A percentile compares a stretch with the other conserved stretches of the same genome.
These are phyloP conservation scores for Arabidopsis lyrata DNA, from an alignment of 441 rosid species.

Conservation along the genomic window DNA sequence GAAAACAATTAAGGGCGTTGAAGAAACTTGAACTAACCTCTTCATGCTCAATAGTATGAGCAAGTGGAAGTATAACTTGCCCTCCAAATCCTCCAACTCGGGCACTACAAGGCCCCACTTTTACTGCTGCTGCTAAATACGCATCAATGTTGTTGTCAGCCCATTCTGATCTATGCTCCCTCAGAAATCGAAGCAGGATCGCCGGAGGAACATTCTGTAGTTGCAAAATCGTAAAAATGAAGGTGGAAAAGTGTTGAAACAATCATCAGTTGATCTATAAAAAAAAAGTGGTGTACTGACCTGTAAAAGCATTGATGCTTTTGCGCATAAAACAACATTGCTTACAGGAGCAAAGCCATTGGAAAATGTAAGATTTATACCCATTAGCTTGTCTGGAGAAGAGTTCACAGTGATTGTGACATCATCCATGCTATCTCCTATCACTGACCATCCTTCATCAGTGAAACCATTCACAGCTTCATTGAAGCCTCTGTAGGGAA, in stretches of 20 bases:
- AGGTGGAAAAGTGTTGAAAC: slow-evolving; percentile 14
- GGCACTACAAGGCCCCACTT: slow-evolving; percentile 89
- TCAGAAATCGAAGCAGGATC: slow-evolving; percentile 86
- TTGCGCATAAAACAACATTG: slow-evolving; percentile 85
- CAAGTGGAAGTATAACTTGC: slow-evolving; percentile 93
- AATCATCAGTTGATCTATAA: slow-evolving; percentile 9
- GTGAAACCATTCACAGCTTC: slow-evolving; percentile 95
- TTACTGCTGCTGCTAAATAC: slow-evolving; percentile 92
- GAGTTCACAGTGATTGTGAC: slow-evolving; percentile 89
- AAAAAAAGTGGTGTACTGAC: slow-evolving; percentile 44
- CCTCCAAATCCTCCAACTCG: slow-evolving; percentile 87
- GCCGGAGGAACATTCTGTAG: slow-evolving; percentile 94
- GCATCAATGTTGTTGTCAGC: slow-evolving; percentile 96
- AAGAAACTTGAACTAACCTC: slow-evolving; percentile 63
- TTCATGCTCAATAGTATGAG: slow-evolving; percentile 94
- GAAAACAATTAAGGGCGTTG: neutral
- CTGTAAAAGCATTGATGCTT: slow-evolving; percentile 98
- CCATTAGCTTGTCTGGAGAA: slow-evolving; percentile 95
- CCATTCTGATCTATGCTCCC: slow-evolving; percentile 99
- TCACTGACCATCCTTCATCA: slow-evolving; percentile 96
- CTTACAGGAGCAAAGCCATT: slow-evolving; percentile 89
- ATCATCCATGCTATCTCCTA: slow-evolving; percentile 94
- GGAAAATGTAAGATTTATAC: slow-evolving; percentile 74
- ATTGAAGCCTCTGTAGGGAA: slow-evolving; percentile 77
- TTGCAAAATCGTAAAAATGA: slow-evolving; percentile 7